These are phyloP conservation scores for Cryphonectria radicalis DNA, from an alignment of 2,329 filamentous ascomycete genomes.

Conservation along the genomic window DNA sequence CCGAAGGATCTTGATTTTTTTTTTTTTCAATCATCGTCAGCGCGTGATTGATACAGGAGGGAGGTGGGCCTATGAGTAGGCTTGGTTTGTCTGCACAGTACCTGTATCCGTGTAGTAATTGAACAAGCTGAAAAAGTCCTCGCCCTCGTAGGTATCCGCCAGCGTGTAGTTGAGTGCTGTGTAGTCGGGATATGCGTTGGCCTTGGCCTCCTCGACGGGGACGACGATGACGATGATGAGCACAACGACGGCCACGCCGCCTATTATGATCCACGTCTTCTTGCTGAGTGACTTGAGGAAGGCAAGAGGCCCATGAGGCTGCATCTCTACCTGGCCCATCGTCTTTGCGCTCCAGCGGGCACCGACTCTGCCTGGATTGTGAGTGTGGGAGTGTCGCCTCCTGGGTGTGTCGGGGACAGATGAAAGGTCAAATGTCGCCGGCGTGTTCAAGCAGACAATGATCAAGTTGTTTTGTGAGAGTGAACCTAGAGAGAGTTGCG, in stretches of 20 bases:
- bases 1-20: conserved; percentile 11
- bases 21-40: neutral
- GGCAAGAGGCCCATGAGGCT: conserved; percentile 1
- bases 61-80: neutral
- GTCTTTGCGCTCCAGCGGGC: neutral
- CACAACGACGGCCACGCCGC: conserved; percentile 41
- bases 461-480: too few species aligned
- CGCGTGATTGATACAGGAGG: neutral
- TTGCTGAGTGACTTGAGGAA: conserved; percentile 53
- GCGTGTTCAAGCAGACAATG: neutral
- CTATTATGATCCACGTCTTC: conserved; percentile 52
- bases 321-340: conserved; percentile 27
- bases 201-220: conserved; percentile 45
- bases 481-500: too few species aligned
- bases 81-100: neutral
- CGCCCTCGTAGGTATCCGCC: conserved; percentile 54
- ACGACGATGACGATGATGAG: conserved; percentile 54
- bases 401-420: neutral
- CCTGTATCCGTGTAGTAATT: conserved; percentile 13
- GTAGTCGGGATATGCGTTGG: conserved; percentile 53
- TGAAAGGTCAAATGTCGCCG: neutral
- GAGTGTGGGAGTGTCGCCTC: neutral
- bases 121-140: conserved; percentile 48
- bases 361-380: neutral
- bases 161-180: conserved; percentile 51